Conservation (phyloP, 768 basidiomycete species). For the Boletus pseudo-olivaceus region DNA sequence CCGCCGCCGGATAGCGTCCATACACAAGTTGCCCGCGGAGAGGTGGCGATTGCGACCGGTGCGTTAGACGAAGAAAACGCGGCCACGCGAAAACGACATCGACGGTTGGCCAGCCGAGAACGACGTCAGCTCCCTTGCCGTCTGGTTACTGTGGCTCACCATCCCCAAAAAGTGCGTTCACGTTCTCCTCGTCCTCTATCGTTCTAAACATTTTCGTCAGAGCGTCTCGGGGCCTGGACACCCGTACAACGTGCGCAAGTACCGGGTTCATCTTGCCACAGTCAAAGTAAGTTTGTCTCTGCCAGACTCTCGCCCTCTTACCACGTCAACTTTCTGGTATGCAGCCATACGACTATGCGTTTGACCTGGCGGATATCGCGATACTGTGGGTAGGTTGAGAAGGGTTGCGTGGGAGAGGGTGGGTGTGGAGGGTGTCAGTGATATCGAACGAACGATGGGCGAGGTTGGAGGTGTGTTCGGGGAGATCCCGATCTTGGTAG, state of each 20-base stretch:
- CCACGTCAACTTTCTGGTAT: slow-evolving; percentile 39
- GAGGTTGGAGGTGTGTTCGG: slow-evolving; percentile 85
- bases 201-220: slow-evolving; percentile 24
- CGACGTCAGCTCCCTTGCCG: slow-evolving; percentile 44
- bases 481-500: slow-evolving; percentile 93
- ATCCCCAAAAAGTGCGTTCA: slow-evolving; percentile 45
- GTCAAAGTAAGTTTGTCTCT: slow-evolving; percentile 37
- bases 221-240: slow-evolving; percentile 26
- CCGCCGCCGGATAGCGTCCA: no score
- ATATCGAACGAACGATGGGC: slow-evolving; percentile 69
- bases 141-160: slow-evolving; percentile 66
- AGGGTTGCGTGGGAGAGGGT: no score
- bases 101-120: slow-evolving; percentile 60
- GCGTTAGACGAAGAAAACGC: no score
- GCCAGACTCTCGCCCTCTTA: background rate
- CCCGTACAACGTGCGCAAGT: slow-evolving; percentile 26
- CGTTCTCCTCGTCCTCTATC: background rate
- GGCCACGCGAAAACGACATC: slow-evolving; percentile 29
- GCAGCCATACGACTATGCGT: slow-evolving; percentile 16
- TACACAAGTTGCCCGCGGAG: no score
- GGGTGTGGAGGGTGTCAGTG: slow-evolving; percentile 71
- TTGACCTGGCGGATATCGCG: no score
- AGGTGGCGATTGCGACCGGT: no score
- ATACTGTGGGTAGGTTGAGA: no score
- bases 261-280: slow-evolving; percentile 40